Percentiles rank a stretch among this genome's conserved stretches.
phyloP scores from a whole-genome alignment of 116 monocot genomes.

The Phalaenopsis hybrid region DNA sequence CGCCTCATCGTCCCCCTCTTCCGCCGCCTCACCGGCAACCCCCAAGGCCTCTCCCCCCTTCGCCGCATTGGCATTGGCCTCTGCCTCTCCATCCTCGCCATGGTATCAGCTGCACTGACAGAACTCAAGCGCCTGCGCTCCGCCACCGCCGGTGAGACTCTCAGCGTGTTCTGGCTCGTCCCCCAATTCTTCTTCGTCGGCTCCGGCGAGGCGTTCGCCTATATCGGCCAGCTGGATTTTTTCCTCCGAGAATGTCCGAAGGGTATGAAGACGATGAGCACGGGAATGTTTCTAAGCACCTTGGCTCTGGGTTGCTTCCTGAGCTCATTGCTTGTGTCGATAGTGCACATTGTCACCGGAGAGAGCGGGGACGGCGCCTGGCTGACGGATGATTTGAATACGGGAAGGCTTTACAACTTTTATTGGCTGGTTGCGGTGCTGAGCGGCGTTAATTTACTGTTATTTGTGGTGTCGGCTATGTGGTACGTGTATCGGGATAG shows the following conservation, averaged over 20 bases:
- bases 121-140: slow-evolving; percentile 43
- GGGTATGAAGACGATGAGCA: slow-evolving; percentile 97
- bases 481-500: slow-evolving; percentile 63
- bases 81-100: slow-evolving; percentile 56
- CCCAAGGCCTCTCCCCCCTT: slow-evolving; percentile 59
- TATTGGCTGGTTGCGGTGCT: slow-evolving; percentile 68
- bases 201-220: slow-evolving; percentile 72
- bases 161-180: slow-evolving; percentile 83
- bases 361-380: slow-evolving; percentile 41
- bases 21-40: slow-evolving; percentile 42
- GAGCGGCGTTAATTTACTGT: slow-evolving; percentile 34
- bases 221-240: slow-evolving; percentile 82
- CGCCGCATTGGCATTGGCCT: slow-evolving; percentile 70
- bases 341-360: slow-evolving; percentile 52
- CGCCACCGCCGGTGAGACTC: background rate
- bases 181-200: slow-evolving; percentile 85
- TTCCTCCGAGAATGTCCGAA: slow-evolving; percentile 74
- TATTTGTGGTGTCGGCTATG: slow-evolving; percentile 41
- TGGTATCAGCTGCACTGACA: slow-evolving; percentile 53
- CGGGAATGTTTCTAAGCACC: slow-evolving; percentile 76
- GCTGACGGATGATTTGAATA: slow-evolving; percentile 56
- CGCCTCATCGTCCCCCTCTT: slow-evolving; percentile 45
- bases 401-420: slow-evolving; percentile 63
- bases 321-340: slow-evolving; percentile 51
- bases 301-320: slow-evolving; percentile 68